A percentile compares a stretch with the other conserved stretches of the same genome.
Evolutionary conservation across 1,139 yeast genomes (phyloP).

Genomic region (Saccharomyces hybrid): DNA sequence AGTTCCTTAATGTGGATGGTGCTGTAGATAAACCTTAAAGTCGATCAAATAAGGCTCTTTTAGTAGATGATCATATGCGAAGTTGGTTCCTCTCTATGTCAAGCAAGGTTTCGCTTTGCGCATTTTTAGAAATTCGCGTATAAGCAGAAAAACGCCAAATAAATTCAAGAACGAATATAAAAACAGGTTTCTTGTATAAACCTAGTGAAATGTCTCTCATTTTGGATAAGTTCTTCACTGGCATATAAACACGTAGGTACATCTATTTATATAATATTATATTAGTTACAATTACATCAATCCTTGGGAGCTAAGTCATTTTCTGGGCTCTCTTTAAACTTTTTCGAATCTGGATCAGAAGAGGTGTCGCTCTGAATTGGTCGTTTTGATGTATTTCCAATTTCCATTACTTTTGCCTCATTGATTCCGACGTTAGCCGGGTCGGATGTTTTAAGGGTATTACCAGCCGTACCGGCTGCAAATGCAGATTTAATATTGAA

Average conservation of each 20-base stretch:
- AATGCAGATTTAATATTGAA: conserved; percentile 6
- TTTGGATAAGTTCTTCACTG: background rate
- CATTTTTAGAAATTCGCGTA: background rate
- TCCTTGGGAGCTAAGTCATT: background rate
- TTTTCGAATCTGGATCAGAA: background rate
- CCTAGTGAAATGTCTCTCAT: background rate
- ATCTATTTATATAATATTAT: background rate
- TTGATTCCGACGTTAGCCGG: background rate
- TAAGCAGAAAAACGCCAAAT: background rate
- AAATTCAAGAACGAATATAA: background rate
- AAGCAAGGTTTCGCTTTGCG: background rate
- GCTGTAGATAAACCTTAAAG: too few species aligned
- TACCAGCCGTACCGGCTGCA: conserved; percentile 4
- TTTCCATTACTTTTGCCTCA: background rate
- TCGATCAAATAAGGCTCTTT: background rate
- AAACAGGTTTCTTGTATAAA: too few species aligned
- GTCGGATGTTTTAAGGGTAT: background rate
- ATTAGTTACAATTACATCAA: background rate
- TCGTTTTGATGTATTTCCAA: background rate
- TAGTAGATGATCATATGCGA: background rate
- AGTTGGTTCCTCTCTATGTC: background rate
- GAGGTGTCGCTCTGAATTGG: background rate
- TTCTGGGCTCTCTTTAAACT: background rate
- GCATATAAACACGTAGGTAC: background rate
- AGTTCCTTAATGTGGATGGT: too few species aligned